A percentile compares a stretch with the other conserved stretches of the same genome.
These are phyloP conservation scores for Helminthosporium solani DNA, from an alignment of 2,329 filamentous ascomycete species.

Conservation along the genomic window DNA sequence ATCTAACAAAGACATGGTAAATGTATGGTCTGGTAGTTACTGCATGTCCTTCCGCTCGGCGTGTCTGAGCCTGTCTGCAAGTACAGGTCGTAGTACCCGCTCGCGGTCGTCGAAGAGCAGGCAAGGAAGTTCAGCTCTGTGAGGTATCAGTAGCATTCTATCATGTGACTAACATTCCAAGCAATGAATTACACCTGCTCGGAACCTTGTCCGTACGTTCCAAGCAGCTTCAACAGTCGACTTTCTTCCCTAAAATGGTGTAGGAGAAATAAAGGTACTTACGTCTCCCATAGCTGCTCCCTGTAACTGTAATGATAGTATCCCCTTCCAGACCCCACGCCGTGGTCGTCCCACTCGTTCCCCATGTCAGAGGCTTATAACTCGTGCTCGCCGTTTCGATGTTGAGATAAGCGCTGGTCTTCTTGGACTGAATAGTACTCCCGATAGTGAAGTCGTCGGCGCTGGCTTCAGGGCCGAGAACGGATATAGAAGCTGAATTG, in stretches of 20 bases:
- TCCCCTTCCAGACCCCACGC: slow-evolving; percentile 54
- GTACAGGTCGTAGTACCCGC: slow-evolving; percentile 53
- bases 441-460: slow-evolving; percentile 54
- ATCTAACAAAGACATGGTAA: slow-evolving; percentile 52
- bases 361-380: slow-evolving; percentile 56
- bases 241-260: neutral
- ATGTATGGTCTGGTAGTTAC: slow-evolving; percentile 58
- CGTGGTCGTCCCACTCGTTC: slow-evolving; percentile 44
- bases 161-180: neutral
- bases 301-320: slow-evolving; percentile 51
- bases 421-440: slow-evolving; percentile 52
- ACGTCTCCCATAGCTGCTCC: slow-evolving; percentile 49
- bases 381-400: slow-evolving; percentile 49
- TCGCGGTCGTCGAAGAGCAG: slow-evolving; percentile 43
- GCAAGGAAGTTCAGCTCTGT: slow-evolving; percentile 55
- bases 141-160: slow-evolving; percentile 10
- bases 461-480: slow-evolving; percentile 54
- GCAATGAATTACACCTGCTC: neutral
- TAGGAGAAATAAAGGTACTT: slow-evolving; percentile 14
- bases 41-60: slow-evolving; percentile 53
- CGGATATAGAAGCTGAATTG: slow-evolving; percentile 42
- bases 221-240: neutral
- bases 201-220: neutral
- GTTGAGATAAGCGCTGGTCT: slow-evolving; percentile 52
- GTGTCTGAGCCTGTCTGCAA: slow-evolving; percentile 55